A percentile compares a stretch with the other conserved stretches of the same genome.
Conservation (phyloP, 192 early-diverging fungal species). For the Backusella circina region DNA sequence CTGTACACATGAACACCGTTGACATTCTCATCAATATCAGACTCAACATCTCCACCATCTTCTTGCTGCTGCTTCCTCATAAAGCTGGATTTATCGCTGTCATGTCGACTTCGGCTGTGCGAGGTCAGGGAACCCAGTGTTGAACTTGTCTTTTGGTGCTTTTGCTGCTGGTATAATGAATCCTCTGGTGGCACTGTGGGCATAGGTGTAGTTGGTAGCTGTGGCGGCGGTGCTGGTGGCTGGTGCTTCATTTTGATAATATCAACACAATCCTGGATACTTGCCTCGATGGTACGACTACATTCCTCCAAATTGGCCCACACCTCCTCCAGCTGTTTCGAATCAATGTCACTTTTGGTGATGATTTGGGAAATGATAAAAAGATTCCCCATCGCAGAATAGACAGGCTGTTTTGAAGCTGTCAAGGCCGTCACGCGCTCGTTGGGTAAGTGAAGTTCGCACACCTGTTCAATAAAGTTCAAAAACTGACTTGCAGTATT, state of each 20-base stretch:
- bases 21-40: conserved; percentile 1
- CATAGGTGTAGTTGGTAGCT: neutral
- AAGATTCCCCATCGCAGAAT: conserved; percentile 20
- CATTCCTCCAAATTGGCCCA: neutral
- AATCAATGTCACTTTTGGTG: conserved; percentile 10
- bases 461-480: conserved; percentile 9
- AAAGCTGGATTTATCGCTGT: neutral
- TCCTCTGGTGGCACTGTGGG: neutral
- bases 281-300: neutral
- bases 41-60: neutral
- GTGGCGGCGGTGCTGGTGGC: neutral
- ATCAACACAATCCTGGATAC: neutral
- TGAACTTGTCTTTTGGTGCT: neutral
- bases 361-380: conserved; percentile 26
- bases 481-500: conserved; percentile 29
- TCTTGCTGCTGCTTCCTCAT: neutral
- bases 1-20: neutral
- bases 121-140: neutral
- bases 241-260: neutral
- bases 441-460: neutral
- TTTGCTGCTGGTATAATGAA: neutral
- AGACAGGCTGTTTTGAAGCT: conserved; percentile 19
- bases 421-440: neutral
- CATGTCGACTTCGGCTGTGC: neutral
- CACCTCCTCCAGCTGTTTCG: neutral